Evolutionary conservation across 768 basidiomycete genomes (phyloP), one percentile per base, ranked within the genome.

Genomic region (Mycena olivaceomarginata): DNA sequence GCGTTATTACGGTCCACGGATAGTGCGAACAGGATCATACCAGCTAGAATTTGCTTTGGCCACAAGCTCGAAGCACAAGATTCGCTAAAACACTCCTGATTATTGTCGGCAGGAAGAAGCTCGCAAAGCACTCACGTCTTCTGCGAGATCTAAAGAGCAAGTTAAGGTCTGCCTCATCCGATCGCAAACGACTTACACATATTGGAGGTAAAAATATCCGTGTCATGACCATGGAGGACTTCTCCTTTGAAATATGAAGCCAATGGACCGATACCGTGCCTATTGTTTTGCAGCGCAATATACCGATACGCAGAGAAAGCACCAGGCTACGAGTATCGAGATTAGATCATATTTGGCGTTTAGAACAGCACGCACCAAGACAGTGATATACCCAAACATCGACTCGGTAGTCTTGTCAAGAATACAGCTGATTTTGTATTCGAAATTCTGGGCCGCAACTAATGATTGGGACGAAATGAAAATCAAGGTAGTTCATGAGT

Each of bases 221-320:
- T 95, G 82, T 96, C 95, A 40, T 93, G 91, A 12, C 95, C 96
- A 79, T 95, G 93, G 37, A 96, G 85, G 25, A 94, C 90, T 83
- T 99, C 98, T 11, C 98, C 98, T 83, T 99, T 96, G 90, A 99
- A 99, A 84, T 99, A 99, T 18, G 98, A 97, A 16, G 97, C 95
- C 5, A 99, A 87, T 7, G 98, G 98, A 0, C 98, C 98, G 31
- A 91, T 88, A 0, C 97, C 98, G 22, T 88, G 86, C 77, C 92
- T 91, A 81, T 97, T 92, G 80, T 99, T 98, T 84, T 96, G 95
- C 73, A 99, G 83, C 0, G 97, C 97, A 80, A 97, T 97, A 83
- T 97, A 91, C 89, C 93, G 89, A 84, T 97, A 98, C 0, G 97
- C 97, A 20, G 97, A 98, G 86, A 98, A 98, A 43, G 97, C 97